Conservation (phyloP, 805 yeast species). For the Myxozyma melibiosi region DNA sequence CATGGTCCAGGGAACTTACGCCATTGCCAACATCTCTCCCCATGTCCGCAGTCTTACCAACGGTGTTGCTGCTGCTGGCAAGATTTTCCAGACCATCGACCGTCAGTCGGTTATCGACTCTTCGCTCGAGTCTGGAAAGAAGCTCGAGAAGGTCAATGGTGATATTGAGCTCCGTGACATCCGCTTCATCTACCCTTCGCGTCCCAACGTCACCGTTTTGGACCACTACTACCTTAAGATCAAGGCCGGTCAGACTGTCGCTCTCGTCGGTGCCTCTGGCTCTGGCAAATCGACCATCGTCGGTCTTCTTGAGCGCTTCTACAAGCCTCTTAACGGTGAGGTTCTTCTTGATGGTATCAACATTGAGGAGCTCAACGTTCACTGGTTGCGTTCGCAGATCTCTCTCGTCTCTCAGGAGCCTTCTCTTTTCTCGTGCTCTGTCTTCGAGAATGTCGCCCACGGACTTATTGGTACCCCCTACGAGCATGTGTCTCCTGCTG, state of each 20-base stretch:
- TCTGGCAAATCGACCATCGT: slow-evolving; percentile 49
- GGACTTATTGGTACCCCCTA: slow-evolving; percentile 53
- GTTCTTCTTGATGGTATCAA: slow-evolving; percentile 53
- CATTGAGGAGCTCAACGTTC: slow-evolving; percentile 53
- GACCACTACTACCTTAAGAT: slow-evolving; percentile 36
- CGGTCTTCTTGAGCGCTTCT: slow-evolving; percentile 59
- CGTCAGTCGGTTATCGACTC: slow-evolving; percentile 46
- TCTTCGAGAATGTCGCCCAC: slow-evolving; percentile 76
- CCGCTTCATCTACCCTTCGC: slow-evolving; percentile 40
- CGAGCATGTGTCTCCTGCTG: slow-evolving; percentile 44
- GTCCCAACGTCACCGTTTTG: slow-evolving; percentile 39
- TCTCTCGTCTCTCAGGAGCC: slow-evolving; percentile 66
- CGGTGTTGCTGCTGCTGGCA: slow-evolving; percentile 46
- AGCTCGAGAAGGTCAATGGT: slow-evolving; percentile 44
- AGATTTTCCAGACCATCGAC: slow-evolving; percentile 47
- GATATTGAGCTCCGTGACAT: slow-evolving; percentile 38
- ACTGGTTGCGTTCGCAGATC: slow-evolving; percentile 54
- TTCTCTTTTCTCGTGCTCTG: slow-evolving; percentile 71
- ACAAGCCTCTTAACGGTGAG: slow-evolving; percentile 55
- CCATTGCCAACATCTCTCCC: slow-evolving; percentile 46
- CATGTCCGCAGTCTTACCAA: slow-evolving; percentile 43
- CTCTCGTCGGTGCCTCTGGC: slow-evolving; percentile 87
- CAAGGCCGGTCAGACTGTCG: slow-evolving; percentile 84
- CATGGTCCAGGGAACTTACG: slow-evolving; percentile 31
- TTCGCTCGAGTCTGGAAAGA: slow-evolving; percentile 34